Evolutionary conservation across 108 stramenopile genomes (phyloP).

Genomic region (Pseudonitzschia pungens): DNA sequence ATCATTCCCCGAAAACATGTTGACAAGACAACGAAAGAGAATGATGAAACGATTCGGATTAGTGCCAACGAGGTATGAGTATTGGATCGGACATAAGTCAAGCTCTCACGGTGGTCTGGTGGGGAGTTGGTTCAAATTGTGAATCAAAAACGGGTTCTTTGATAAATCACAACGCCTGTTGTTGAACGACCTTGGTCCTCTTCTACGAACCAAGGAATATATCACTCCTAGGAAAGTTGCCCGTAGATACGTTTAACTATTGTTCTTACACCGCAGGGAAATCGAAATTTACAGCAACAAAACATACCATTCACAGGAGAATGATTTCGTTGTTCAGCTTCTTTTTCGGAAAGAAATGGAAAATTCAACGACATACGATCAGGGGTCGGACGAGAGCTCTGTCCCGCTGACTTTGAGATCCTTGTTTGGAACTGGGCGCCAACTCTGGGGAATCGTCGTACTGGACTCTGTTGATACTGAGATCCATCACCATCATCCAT

Average conservation of each 20-base stretch:
- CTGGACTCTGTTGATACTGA: background rate
- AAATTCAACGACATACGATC: constrained; percentile 25
- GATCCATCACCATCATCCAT: background rate
- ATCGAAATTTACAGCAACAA: background rate
- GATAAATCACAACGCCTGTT: too few species aligned
- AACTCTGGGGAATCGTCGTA: constrained; percentile 29
- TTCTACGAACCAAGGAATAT: too few species aligned
- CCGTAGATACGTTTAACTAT: too few species aligned
- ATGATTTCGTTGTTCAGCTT: constrained; percentile 5
- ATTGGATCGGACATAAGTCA: background rate
- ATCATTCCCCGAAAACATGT: background rate
- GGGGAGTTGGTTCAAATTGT: too few species aligned
- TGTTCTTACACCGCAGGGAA: too few species aligned
- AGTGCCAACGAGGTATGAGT: background rate
- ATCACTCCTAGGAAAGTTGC: too few species aligned
- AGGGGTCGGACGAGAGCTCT: constrained; percentile 18
- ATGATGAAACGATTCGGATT: background rate
- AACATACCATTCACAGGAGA: background rate
- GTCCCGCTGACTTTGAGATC: constrained; percentile 24
- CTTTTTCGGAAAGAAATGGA: constrained; percentile 19
- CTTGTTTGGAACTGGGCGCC: constrained; percentile 37
- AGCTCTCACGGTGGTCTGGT: too few species aligned
- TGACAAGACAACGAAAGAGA: background rate
- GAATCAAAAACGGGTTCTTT: too few species aligned
- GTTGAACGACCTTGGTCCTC: too few species aligned